Evolutionary conservation across 176 grass and related monocot genomes (phyloP).

Genomic region (Oryza nivara): DNA sequence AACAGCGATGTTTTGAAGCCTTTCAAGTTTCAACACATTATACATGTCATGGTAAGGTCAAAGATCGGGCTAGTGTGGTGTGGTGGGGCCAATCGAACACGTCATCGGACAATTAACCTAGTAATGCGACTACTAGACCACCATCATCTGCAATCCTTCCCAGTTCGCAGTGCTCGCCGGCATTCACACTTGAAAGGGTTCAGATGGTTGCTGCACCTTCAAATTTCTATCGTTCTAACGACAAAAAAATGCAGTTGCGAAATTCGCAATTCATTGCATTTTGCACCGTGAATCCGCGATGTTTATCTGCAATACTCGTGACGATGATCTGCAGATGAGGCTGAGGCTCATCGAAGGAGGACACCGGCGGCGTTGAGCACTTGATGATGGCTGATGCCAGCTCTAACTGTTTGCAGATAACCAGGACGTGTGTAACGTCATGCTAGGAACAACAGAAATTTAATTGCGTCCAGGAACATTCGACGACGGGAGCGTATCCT

Average conservation of each 20-base stretch:
- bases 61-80: background rate
- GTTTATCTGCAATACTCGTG: background rate
- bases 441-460: too few species aligned
- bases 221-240: background rate
- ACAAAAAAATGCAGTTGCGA: background rate
- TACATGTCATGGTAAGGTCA: slow-evolving; percentile 10
- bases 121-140: background rate
- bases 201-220: background rate
- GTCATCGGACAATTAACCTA: background rate
- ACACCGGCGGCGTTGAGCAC: background rate
- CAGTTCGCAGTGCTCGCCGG: background rate
- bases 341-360: background rate
- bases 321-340: background rate
- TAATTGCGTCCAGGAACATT: background rate
- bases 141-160: background rate
- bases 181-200: background rate
- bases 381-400: background rate
- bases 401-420: background rate
- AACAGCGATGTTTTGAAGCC: background rate
- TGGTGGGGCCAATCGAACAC: background rate
- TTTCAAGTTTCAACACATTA: background rate
- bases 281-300: too few species aligned
- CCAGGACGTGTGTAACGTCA: background rate
- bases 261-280: background rate
- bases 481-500: too few species aligned